These are phyloP conservation scores for Dactylellina parvicollis DNA, from an alignment of 2,329 filamentous ascomycete species.

Conservation along the genomic window DNA sequence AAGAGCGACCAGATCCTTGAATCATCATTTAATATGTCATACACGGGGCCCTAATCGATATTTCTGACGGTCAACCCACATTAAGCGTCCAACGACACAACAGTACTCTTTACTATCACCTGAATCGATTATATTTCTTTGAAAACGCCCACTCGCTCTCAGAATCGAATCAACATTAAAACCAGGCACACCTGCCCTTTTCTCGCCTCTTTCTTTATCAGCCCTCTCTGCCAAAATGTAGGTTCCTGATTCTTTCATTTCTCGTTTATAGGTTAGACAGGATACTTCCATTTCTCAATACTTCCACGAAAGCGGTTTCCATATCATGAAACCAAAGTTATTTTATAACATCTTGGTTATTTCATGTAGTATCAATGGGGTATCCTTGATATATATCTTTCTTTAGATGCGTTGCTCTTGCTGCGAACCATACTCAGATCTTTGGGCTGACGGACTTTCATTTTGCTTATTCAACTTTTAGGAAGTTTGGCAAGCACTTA, in stretches of 20 bases:
- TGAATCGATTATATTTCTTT: conserved; percentile 19
- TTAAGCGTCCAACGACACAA: conserved; percentile 13
- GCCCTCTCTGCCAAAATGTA: conserved; percentile 48
- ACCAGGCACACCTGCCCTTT: conserved; percentile 31
- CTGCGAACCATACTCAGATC: background rate
- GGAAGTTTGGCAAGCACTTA: conserved; percentile 99
- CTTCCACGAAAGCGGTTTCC: conserved; percentile 21
- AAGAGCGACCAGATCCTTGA: conserved; percentile 25
- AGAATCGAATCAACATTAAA: conserved; percentile 8
- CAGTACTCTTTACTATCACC: conserved; percentile 11
- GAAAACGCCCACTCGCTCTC: conserved; percentile 18
- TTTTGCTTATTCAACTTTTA: conserved; percentile 61
- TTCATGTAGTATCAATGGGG: conserved; percentile 42
- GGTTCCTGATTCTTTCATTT: conserved; percentile 26
- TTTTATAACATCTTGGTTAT: conserved; percentile 8
- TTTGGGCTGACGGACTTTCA: conserved; percentile 18
- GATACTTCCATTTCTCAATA: conserved; percentile 25
- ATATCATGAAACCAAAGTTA: conserved; percentile 24
- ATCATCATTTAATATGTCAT: conserved; percentile 46
- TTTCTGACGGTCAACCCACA: conserved; percentile 18
- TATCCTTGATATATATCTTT: conserved; percentile 31
- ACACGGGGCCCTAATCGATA: conserved; percentile 32
- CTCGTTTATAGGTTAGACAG: background rate
- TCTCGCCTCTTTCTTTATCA: conserved; percentile 25
- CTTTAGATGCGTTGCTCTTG: conserved; percentile 31